Evolutionary conservation across 2,329 filamentous ascomycete species (phyloP), one percentile per base, ranked within the genome.

Genomic region (Penicillium sp.): DNA sequence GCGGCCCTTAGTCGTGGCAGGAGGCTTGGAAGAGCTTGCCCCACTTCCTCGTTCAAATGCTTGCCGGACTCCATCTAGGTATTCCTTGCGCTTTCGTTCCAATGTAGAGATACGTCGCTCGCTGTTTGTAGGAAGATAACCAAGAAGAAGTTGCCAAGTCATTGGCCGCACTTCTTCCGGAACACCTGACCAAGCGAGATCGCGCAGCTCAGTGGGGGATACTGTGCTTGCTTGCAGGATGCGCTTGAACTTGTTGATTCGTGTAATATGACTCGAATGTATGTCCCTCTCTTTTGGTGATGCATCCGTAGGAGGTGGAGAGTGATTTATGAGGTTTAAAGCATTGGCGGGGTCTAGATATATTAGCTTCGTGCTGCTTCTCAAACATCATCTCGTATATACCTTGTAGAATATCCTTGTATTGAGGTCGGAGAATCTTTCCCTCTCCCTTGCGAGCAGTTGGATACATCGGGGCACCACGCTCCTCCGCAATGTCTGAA

Each of bases 181-280:
- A 34, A 97, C 84, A 11, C 94, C 94, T 48, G 92, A 94, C 94
- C 95, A 99, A 29, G 94, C 91, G 30, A 91, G 80, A 54, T 91
- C 82, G 59, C 94, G 84, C 23, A 99, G 80, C 49, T 97, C 93
- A 16, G 88, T 79, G 2, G 97, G 76, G 2, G 91, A 87, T 64
- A 99, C 94, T 1, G 90, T 91, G 38, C 90, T 96, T 19, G 93
- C 85, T 75, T 99, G 94, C 7, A 99, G 80, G 48, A 99, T 90
- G 65, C 88, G 89, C 74, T 99, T 99, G 78, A 99, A 99, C 70
- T 97, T 97, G 76, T 99, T 97, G 71, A 99, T 99, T 59, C 94
- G 87, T 7, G 90, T 89, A 65, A 96, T 94, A 56, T 91, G 86
- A 41, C 92, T 89, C 53, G 89, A 92, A 69, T 96, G 87, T 11